Base-by-base conservation (phyloP, 768 basidiomycete genomes). In the Xerocomellus dryophilus region DNA sequence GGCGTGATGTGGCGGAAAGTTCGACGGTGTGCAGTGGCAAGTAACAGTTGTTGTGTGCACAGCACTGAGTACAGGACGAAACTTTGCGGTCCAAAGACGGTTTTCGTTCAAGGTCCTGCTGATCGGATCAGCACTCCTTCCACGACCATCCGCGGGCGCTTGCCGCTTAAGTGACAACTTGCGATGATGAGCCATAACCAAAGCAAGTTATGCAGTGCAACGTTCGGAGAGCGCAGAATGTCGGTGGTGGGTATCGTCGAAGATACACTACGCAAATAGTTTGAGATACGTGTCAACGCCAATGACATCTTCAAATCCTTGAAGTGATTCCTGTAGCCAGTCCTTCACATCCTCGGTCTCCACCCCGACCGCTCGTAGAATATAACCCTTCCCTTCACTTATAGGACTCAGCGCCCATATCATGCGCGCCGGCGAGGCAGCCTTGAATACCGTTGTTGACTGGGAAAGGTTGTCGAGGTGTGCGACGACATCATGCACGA, bases 401-500 rank as follows among this genome's bases (percentile, higher is more conserved):
- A 92, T 70, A 12, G 75, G 66, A 63, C 89, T 93, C 60, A 90
- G 73, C 18, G 88, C 90, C 95, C 96, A 98, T 29, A 95, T 67
- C 58, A 94, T 71, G 18, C 77, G 76, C n/a, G 77, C 74, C 1
- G 90, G 88, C 2, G 64, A 57, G 21, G 63, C 36, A 2, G 67
- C 63, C 66, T 81, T 72, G 79, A 90, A 88, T 51, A 97, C 83
- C 5, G 79, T 77, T 31, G 84, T 83, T 15, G 71, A 59, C 46
- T 75, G 71, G 60, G 86, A 86, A 59, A 76, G 67, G 20, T 57
- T 69, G 21, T 71, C 64, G 45, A 98, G 73, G 44, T 76, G 67
- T 2, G 66, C 51, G 31, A 88, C 73, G 6, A 86, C 71, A 2
- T 62, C 62, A 42, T 73, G 70, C 18, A 85, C 74, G 51, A 77